Conservation (phyloP, 2,329 filamentous ascomycete species). For the Didymella glomerata region DNA sequence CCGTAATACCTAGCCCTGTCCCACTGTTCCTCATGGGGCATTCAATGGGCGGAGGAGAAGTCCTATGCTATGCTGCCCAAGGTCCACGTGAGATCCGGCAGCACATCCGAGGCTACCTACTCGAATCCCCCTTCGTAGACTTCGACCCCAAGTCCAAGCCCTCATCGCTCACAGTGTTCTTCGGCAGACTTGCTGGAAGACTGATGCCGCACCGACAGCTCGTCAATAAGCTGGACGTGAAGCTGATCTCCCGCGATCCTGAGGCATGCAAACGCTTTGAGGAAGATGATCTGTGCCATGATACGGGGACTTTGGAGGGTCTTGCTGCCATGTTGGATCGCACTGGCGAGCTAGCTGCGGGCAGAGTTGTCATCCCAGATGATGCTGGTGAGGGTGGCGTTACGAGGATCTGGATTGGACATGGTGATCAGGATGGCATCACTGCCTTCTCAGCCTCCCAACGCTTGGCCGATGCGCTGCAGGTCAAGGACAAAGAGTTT, state of each 20-base stretch:
- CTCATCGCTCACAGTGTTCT: slow-evolving; percentile 66
- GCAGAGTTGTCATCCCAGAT: slow-evolving; percentile 58
- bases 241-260: slow-evolving; percentile 72
- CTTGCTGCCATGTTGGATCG: slow-evolving; percentile 80
- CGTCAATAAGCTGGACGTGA: slow-evolving; percentile 69
- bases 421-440: slow-evolving; percentile 78
- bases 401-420: slow-evolving; percentile 73
- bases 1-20: slow-evolving; percentile 60
- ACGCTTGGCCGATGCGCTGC: slow-evolving; percentile 67
- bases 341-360: slow-evolving; percentile 66
- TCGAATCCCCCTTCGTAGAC: slow-evolving; percentile 81
- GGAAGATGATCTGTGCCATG: slow-evolving; percentile 76
- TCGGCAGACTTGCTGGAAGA: slow-evolving; percentile 72
- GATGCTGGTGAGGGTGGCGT: slow-evolving; percentile 62
- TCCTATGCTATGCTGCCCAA: slow-evolving; percentile 66
- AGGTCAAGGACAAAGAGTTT: slow-evolving; percentile 72
- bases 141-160: slow-evolving; percentile 74
- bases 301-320: slow-evolving; percentile 86
- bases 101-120: slow-evolving; percentile 75
- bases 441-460: slow-evolving; percentile 72
- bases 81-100: slow-evolving; percentile 62
- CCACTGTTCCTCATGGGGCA: slow-evolving; percentile 89
- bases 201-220: slow-evolving; percentile 74
- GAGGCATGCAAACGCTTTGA: slow-evolving; percentile 67
- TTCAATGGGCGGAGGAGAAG: slow-evolving; percentile 87